Percentiles rank a stretch among this genome's conserved stretches.
Conservation (phyloP, 1,139 yeast genomes). For the Geotrichum restrictum region DNA sequence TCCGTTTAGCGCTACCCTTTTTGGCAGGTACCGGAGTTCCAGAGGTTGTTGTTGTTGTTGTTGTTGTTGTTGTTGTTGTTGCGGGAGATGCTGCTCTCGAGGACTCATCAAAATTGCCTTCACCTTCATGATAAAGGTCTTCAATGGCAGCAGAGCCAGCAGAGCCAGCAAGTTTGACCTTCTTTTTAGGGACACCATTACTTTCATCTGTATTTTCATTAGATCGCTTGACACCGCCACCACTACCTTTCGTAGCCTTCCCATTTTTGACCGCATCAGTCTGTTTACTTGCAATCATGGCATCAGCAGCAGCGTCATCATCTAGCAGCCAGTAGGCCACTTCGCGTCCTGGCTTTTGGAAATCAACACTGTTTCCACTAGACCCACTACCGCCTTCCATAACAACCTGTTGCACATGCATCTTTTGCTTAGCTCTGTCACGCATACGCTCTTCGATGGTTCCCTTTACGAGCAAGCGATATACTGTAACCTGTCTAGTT, state of each 20-base stretch:
- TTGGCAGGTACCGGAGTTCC: neutral
- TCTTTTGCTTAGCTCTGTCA: conserved; percentile 96
- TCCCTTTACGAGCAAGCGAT: conserved; percentile 81
- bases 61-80: conserved; percentile 28
- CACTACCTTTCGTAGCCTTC: conserved; percentile 6
- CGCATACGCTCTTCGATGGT: conserved; percentile 98
- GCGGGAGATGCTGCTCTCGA: conserved; percentile 16
- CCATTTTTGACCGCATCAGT: conserved; percentile 18
- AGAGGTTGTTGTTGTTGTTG: no score
- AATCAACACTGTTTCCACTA: conserved; percentile 32
- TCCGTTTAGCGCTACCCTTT: conserved; percentile 6
- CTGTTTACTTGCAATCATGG: conserved; percentile 29
- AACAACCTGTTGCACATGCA: conserved; percentile 97
- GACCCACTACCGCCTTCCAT: conserved; percentile 74
- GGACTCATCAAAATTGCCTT: conserved; percentile 47
- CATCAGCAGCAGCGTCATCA: conserved; percentile 53
- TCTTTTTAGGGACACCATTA: conserved; percentile 8
- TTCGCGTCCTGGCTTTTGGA: conserved; percentile 47
- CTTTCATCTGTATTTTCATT: neutral
- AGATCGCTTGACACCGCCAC: neutral
- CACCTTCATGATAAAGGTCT: conserved; percentile 61
- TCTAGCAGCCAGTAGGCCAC: conserved; percentile 79
- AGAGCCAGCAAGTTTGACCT: conserved; percentile 15
- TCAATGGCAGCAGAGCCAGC: conserved; percentile 38
- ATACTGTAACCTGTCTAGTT: conserved; percentile 94